Conservation (phyloP, 2,329 filamentous ascomycete species). For the Chrysosporium queenslandicum region DNA sequence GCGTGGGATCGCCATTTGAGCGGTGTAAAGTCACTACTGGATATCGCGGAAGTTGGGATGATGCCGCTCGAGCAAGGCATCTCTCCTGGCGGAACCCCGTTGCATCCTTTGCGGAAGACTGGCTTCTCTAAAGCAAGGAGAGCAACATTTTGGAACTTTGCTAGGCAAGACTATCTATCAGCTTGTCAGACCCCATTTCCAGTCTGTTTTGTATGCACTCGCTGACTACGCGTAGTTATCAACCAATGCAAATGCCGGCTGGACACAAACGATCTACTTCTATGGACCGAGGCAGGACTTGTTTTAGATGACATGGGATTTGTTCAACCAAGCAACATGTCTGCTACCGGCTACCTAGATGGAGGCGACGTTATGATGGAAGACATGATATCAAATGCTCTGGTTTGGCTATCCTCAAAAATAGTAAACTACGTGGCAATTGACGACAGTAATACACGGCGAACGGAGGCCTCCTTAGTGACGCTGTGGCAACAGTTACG, state of each 20-base stretch:
- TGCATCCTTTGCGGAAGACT: conserved; percentile 25
- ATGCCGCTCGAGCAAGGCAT: conserved; percentile 32
- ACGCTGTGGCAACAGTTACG: conserved; percentile 44
- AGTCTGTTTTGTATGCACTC: neutral
- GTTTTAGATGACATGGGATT: conserved; percentile 47
- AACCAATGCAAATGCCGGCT: conserved; percentile 52
- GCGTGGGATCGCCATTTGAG: conserved; percentile 57
- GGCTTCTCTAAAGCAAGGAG: conserved; percentile 47
- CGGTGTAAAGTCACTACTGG: conserved; percentile 54
- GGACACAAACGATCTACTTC: conserved; percentile 50
- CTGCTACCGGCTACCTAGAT: conserved; percentile 25
- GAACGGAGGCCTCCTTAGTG: conserved; percentile 35
- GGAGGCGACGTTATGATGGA: conserved; percentile 46
- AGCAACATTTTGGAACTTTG: conserved; percentile 59
- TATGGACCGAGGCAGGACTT: conserved; percentile 57
- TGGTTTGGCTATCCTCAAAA: conserved; percentile 58
- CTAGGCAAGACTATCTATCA: conserved; percentile 54
- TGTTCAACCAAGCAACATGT: conserved; percentile 36
- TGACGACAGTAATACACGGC: conserved; percentile 31
- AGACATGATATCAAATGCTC: conserved; percentile 53
- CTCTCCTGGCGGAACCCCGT: conserved; percentile 33
- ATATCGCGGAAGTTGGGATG: conserved; percentile 35
- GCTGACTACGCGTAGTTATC: conserved; percentile 30
- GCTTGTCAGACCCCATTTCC: conserved; percentile 40
- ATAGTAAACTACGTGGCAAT: conserved; percentile 55